Evolutionary conservation across 352 stramenopile genomes (phyloP).

Genomic region (Globisporangium perplexum): DNA sequence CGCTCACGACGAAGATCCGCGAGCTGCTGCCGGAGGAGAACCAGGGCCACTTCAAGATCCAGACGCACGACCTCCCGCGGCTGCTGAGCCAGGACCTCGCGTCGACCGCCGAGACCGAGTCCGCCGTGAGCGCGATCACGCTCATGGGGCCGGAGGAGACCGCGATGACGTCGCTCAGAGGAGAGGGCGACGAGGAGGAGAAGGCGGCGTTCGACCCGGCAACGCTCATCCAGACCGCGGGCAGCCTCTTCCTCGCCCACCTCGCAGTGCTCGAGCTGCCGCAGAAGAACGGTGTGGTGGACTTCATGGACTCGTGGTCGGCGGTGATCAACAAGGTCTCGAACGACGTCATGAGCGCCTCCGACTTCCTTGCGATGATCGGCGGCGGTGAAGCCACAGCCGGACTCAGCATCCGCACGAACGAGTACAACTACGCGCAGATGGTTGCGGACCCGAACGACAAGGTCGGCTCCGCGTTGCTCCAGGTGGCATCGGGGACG

Average conservation of each 20-base stretch:
- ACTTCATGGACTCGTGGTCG: constrained; percentile 75
- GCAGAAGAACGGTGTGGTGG: constrained; percentile 40
- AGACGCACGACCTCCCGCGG: constrained; percentile 22
- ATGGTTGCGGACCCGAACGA: constrained; percentile 47
- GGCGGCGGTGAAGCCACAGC: constrained; percentile 26
- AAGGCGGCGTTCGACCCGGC: constrained; percentile 23
- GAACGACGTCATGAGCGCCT: constrained; percentile 48
- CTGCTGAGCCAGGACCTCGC: constrained; percentile 22
- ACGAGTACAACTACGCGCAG: constrained; percentile 63
- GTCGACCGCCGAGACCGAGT: constrained; percentile 15
- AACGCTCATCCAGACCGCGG: constrained; percentile 33
- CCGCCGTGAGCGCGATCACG: constrained; percentile 48
- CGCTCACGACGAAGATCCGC: constrained; percentile 38
- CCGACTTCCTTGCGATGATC: constrained; percentile 57
- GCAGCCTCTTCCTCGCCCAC: constrained; percentile 49
- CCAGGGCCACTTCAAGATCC: constrained; percentile 52
- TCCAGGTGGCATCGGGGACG: constrained; percentile 44
- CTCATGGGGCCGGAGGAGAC: constrained; percentile 54
- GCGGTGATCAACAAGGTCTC: constrained; percentile 58
- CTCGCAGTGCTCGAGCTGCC: constrained; percentile 46
- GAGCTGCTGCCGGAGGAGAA: constrained; percentile 39
- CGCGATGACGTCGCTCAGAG: constrained; percentile 25
- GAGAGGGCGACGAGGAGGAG: constrained; percentile 19
- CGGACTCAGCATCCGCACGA: constrained; percentile 35
- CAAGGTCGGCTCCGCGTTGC: constrained; percentile 30